phyloP scores from a whole-genome alignment of 495 filamentous ascomycete genomes.

The Letharia columbiana region DNA sequence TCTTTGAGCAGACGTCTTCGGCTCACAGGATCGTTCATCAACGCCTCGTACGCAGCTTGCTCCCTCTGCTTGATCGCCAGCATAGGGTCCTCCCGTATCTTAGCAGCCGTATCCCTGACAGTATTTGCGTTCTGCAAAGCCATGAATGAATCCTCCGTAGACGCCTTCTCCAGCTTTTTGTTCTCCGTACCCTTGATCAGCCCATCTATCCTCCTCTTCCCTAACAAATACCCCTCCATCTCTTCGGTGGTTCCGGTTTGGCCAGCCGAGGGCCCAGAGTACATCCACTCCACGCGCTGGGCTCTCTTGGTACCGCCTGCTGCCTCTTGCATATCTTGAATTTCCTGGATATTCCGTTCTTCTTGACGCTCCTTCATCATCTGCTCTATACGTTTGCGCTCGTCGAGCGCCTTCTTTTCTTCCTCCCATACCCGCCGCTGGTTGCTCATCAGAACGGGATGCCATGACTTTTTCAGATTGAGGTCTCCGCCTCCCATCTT shows the following conservation, averaged over 20 bases:
- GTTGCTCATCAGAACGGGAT: conserved; percentile 74
- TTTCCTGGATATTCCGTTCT: conserved; percentile 85
- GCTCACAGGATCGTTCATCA: conserved; percentile 76
- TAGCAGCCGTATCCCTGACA: conserved; percentile 65
- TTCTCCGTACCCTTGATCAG: conserved; percentile 77
- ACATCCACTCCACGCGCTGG: conserved; percentile 96
- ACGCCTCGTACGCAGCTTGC: conserved; percentile 79
- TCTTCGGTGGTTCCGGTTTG: conserved; percentile 79
- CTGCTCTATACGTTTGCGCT: conserved; percentile 84
- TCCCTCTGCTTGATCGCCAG: conserved; percentile 87
- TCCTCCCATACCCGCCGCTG: conserved; percentile 76
- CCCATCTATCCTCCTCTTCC: conserved; percentile 79
- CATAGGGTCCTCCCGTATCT: conserved; percentile 83
- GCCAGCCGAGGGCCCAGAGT: conserved; percentile 73
- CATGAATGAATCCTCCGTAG: conserved; percentile 56
- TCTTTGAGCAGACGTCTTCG: conserved; percentile 59
- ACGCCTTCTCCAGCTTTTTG: conserved; percentile 73
- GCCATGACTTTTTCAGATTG: conserved; percentile 98
- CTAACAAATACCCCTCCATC: conserved; percentile 86
- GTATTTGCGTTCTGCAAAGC: conserved; percentile 52
- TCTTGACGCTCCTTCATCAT: conserved; percentile 86
- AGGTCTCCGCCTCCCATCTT: conserved; percentile 76
- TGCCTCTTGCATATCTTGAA: conserved; percentile 81
- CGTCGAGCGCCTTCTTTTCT: conserved; percentile 88
- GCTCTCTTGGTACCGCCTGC: conserved; percentile 68